Percentiles rank a stretch among this genome's conserved stretches.
These are phyloP conservation scores for Coccomyxa sp. DNA, from an alignment of 139 green algal genomes.

Conservation along the genomic window DNA sequence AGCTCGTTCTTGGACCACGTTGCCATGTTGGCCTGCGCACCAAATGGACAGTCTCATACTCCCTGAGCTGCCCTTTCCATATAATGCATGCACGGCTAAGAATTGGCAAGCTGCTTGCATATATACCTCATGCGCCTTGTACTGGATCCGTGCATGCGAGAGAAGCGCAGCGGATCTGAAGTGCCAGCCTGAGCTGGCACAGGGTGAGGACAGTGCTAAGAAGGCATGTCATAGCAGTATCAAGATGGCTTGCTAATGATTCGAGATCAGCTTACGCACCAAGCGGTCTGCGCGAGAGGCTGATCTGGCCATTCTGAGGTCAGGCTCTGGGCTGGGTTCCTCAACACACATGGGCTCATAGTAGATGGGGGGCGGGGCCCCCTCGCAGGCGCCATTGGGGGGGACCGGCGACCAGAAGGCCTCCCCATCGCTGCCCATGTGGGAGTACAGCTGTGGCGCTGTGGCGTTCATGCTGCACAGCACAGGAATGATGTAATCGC, in stretches of 20 bases:
- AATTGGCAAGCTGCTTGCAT: no score
- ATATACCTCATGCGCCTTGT: no score
- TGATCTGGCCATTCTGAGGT: neutral
- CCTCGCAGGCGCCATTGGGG: neutral
- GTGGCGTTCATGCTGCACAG: neutral
- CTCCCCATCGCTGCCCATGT: neutral
- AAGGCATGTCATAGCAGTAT: no score
- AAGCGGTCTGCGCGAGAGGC: neutral
- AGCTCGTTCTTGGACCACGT: constrained; percentile 10
- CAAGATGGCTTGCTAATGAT: no score
- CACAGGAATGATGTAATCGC: no score
- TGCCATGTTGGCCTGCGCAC: neutral
- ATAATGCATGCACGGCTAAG: neutral
- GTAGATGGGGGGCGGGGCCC: neutral
- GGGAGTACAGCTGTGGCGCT: neutral
- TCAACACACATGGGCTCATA: neutral
- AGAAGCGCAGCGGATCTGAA: no score
- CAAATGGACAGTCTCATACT: neutral
- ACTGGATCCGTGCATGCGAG: no score
- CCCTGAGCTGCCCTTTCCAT: neutral
- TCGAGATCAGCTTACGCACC: neutral
- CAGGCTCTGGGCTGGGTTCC: neutral
- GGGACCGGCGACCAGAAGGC: neutral
- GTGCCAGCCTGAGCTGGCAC: no score
- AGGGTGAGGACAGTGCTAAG: no score